These are phyloP conservation scores for Coemansia sp. DNA, from an alignment of 192 early-diverging fungal genomes.

Conservation along the genomic window DNA sequence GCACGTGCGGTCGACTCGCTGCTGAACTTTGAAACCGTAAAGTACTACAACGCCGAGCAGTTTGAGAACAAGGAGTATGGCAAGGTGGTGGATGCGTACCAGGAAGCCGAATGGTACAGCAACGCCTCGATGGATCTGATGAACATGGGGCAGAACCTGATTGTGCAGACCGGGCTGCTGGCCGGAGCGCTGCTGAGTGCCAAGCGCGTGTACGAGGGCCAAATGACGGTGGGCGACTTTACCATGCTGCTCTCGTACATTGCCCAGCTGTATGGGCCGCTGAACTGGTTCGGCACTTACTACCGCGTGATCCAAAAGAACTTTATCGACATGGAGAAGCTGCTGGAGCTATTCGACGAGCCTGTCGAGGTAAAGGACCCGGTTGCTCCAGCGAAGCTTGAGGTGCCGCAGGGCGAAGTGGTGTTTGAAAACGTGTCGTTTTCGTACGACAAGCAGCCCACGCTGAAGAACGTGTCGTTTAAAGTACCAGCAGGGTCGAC, in stretches of 20 bases:
- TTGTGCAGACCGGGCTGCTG: slow-evolving; percentile 82
- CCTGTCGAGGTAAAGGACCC: slow-evolving; percentile 45
- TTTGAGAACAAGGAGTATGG: slow-evolving; percentile 82
- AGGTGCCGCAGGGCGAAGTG: slow-evolving; percentile 55
- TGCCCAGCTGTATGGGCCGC: slow-evolving; percentile 85
- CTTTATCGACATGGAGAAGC: slow-evolving; percentile 96
- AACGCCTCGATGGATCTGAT: slow-evolving; percentile 73
- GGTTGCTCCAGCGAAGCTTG: slow-evolving; percentile 17
- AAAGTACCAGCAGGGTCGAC: slow-evolving; percentile 47
- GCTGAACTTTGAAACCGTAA: slow-evolving; percentile 98
- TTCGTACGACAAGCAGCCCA: slow-evolving; percentile 60
- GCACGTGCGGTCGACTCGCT: slow-evolving; percentile 89
- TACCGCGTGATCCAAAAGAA: slow-evolving; percentile 93
- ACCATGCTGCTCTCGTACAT: slow-evolving; percentile 86
- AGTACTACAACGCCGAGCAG: slow-evolving; percentile 90
- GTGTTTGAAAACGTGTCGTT: slow-evolving; percentile 65
- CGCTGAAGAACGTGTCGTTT: slow-evolving; percentile 47
- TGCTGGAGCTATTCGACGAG: slow-evolving; percentile 74
- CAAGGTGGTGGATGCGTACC: slow-evolving; percentile 72
- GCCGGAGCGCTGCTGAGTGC: slow-evolving; percentile 80
- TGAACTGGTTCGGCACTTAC: slow-evolving; percentile 90
- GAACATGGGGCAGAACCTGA: slow-evolving; percentile 82
- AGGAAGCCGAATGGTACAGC: slow-evolving; percentile 82
- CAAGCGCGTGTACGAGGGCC: slow-evolving; percentile 70
- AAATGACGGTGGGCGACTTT: slow-evolving; percentile 79